These are phyloP conservation scores for Solanum bukasovii DNA, from an alignment of 257 asterid species.

Conservation along the genomic window DNA sequence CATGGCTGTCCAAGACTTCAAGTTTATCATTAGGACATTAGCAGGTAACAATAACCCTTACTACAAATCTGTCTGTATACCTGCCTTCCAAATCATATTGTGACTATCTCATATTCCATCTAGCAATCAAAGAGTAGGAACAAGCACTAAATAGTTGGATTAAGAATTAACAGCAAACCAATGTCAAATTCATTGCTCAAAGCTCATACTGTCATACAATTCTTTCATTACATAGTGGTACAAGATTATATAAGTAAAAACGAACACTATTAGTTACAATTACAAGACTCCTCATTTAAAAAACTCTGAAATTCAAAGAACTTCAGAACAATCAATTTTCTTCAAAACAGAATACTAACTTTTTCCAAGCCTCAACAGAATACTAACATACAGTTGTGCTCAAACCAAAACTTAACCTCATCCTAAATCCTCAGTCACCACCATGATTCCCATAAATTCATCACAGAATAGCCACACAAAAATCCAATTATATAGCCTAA, in stretches of 20 bases:
- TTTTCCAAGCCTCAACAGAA: not conserved
- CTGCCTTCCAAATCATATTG: not conserved
- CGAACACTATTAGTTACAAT: not conserved
- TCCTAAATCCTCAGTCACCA: not conserved
- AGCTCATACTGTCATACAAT: not conserved
- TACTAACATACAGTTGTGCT: not conserved
- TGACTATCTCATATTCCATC: not conserved
- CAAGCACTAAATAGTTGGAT: not conserved
- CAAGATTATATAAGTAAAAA: not conserved
- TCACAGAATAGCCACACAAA: not conserved
- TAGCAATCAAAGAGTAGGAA: not conserved
- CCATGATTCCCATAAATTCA: not conserved
- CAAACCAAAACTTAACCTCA: not conserved
- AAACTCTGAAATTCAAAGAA: not conserved
- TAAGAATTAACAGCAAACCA: not conserved
- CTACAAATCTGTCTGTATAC: not conserved
- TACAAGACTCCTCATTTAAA: not conserved
- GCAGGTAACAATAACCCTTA: not conserved
- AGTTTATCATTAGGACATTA: not conserved
- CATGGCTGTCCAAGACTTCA: not conserved
- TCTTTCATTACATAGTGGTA: not conserved
- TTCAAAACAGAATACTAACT: not conserved
- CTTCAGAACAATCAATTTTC: not conserved
- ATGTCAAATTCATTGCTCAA: not conserved
- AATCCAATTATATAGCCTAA: not conserved